phyloP scores from a whole-genome alignment of 2,329 filamentous ascomycete genomes.

The Trichoderma atrobrunneum region DNA sequence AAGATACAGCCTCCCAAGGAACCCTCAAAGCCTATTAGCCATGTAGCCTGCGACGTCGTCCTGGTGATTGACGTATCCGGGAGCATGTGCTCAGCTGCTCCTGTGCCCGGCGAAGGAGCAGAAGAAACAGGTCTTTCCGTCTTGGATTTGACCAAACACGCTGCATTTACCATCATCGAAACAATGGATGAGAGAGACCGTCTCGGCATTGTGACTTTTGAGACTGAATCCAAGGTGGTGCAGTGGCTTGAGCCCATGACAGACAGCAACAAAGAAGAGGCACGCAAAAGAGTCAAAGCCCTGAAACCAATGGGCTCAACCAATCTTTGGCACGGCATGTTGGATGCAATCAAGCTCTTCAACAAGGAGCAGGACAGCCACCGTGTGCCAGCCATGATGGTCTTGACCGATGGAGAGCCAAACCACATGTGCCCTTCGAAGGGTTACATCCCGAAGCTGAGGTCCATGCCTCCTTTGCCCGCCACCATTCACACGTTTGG shows the following conservation, averaged over 20 bases:
- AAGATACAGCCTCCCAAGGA: conserved; percentile 44
- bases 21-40: conserved; percentile 32
- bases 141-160: conserved; percentile 59
- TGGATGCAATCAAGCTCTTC: conserved; percentile 50
- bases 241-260: conserved; percentile 50
- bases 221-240: conserved; percentile 39
- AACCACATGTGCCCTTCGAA: conserved; percentile 52
- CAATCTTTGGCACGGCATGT: conserved; percentile 58
- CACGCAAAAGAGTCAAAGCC: conserved; percentile 41
- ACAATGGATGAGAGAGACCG: conserved; percentile 54
- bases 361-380: conserved; percentile 26
- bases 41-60: conserved; percentile 58
- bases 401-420: conserved; percentile 54
- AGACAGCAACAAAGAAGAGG: conserved; percentile 41
- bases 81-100: conserved; percentile 52
- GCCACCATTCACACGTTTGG: conserved; percentile 43
- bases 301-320: conserved; percentile 43
- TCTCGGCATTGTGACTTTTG: conserved; percentile 57
- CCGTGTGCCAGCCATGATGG: conserved; percentile 50
- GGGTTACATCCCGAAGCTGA: conserved; percentile 56
- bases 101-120: conserved; percentile 42
- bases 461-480: conserved; percentile 38
- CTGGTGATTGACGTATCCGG: conserved; percentile 60
- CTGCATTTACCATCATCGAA: conserved; percentile 56
- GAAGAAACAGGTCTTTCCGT: conserved; percentile 53